These are phyloP conservation scores for Fusarium clavum DNA, from an alignment of 2,329 filamentous ascomycete genomes.

Conservation along the genomic window DNA sequence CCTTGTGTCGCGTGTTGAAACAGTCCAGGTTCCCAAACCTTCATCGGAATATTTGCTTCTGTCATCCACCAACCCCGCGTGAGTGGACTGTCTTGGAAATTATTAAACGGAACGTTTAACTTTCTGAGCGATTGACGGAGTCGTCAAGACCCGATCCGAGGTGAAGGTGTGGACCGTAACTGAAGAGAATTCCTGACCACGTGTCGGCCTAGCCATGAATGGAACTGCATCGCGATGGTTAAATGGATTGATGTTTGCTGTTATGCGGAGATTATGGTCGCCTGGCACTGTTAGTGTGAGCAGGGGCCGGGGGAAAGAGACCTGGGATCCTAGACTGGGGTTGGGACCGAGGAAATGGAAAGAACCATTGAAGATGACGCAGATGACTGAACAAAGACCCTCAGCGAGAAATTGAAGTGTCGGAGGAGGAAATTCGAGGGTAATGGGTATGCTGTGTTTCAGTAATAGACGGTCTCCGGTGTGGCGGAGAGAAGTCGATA, in stretches of 20 bases:
- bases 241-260: conserved; percentile 21
- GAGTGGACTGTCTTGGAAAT: conserved; percentile 30
- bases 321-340: conserved; percentile 27
- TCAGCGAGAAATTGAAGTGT: conserved; percentile 2
- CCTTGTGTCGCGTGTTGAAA: conserved; percentile 19
- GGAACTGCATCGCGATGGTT: conserved; percentile 38
- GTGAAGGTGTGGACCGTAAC: not conserved
- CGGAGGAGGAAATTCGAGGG: not conserved
- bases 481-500: conserved; percentile 19
- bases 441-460: conserved; percentile 16
- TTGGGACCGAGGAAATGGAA: not conserved
- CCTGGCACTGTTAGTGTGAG: conserved; percentile 27
- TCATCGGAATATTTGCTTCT: conserved; percentile 24
- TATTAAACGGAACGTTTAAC: conserved; percentile 28
- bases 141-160: conserved; percentile 11
- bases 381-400: conserved; percentile 14
- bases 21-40: conserved; percentile 1
- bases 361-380: conserved; percentile 30
- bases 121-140: conserved; percentile 15
- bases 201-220: conserved; percentile 16
- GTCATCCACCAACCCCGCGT: conserved; percentile 27
- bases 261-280: conserved; percentile 43
- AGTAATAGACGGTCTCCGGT: conserved; percentile 21
- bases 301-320: conserved; percentile 34
- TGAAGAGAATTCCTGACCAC: conserved; percentile 19